Base-by-base conservation (phyloP, 352 stramenopile species). In the Phytophthora pistaciae region DNA sequence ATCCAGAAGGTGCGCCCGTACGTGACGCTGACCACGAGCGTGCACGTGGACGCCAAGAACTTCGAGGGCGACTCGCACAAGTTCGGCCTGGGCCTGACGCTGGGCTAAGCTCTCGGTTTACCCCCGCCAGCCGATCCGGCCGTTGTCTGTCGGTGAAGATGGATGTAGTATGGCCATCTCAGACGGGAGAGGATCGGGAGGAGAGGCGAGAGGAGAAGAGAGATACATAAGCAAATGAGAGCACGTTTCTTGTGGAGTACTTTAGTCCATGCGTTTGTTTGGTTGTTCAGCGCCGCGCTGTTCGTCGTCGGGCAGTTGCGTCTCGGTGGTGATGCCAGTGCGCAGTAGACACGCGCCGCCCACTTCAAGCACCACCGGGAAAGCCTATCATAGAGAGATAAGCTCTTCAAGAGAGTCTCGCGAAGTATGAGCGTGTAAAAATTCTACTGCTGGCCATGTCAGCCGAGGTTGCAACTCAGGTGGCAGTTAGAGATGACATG, bases 1-100 rank as follows among this genome's bases (percentile, higher is more conserved):
- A 90, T 95, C 71, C 85, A 93, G 73, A 93, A 90, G 79, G 79
- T 95, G 64, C 84, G 82, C 59, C 85, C 85, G 55, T 92, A 80
- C 75, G 75, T 93, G 27, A 85, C 84, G 56, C 77, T 95, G 42
- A 93, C 84, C 57, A 91, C 84, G 60, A 92, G 84, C 68, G 86
- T 91, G 66, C 84, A 93, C 74, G 85, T 95, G 36, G 87, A 95
- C 59, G 87, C 84, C 78, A 95, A 93, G 85, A 91, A 95, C 82
- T 93, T 95, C 42, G 87, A 95, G 56, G 85, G 87, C 49, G 86
- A 95, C 70, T 82, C 87, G 53, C 87, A 95, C 86, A 95, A 95
- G 86, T 95, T 95, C 70, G 87, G 87, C 38, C 66, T 95, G 16
- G 85, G 87, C 49, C 72, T 95, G 66, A 93, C 85, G 23, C 80